Evolutionary conservation across 345 rosid genomes (phyloP).

Genomic region (Carallia brachiata): DNA sequence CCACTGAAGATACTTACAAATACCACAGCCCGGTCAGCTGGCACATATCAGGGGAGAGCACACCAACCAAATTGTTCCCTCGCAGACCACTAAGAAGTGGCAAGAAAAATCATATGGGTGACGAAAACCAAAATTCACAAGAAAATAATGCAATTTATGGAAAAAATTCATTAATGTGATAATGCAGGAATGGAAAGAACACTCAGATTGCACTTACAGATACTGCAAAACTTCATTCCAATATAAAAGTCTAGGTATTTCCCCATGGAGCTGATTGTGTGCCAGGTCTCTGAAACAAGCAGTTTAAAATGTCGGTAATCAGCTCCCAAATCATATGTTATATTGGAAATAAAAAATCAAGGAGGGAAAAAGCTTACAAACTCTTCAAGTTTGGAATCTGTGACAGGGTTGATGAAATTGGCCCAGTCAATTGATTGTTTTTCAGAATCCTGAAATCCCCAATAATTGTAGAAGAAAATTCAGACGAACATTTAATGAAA

Average conservation of each 20-base stretch:
- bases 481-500: background rate
- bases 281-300: slow-evolving; percentile 71
- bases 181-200: background rate
- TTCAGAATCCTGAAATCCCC: slow-evolving; percentile 55
- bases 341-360: background rate
- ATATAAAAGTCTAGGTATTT: slow-evolving; percentile 91
- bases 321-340: background rate
- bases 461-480: background rate
- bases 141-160: background rate
- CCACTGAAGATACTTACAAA: slow-evolving; percentile 62
- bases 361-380: slow-evolving; percentile 48
- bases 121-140: background rate
- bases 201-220: slow-evolving; percentile 53
- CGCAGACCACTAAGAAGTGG: slow-evolving; percentile 64
- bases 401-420: slow-evolving; percentile 85
- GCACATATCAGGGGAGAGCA: slow-evolving; percentile 87
- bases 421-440: slow-evolving; percentile 87
- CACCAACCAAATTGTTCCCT: slow-evolving; percentile 89
- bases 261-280: slow-evolving; percentile 86
- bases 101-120: background rate
- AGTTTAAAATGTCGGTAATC: background rate
- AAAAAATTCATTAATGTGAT: no score
- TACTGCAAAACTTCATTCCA: slow-evolving; percentile 99
- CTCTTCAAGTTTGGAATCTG: slow-evolving; percentile 91
- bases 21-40: slow-evolving; percentile 95